Base-by-base conservation (phyloP, 2,329 filamentous ascomycete genomes). In the Pseudogymnoascus pannorum region DNA sequence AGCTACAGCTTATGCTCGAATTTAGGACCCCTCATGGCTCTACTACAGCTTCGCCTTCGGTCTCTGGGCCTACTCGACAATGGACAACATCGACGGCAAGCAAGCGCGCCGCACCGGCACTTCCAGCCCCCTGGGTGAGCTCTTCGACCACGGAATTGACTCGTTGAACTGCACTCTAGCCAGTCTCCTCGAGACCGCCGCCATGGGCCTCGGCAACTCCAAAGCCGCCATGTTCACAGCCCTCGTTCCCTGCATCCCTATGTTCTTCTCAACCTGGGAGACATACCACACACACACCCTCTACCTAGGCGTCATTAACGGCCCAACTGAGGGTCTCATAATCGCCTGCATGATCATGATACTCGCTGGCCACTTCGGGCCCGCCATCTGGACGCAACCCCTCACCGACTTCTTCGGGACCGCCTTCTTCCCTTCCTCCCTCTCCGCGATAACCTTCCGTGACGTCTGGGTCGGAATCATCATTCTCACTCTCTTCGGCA, bases 231-330 rank as follows among this genome's bases (percentile, higher is more conserved):
- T 94, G 62, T 95, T 96, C 73, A 97, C 94, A 1, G 92, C 92
- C 1, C 79, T 99, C 44, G 86, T 93, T 64, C 94, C 94, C 1
- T 95, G 92, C 68, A 78, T 99, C 48, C 91, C 94, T 63, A 99
- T 99, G 94, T 99, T 96, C 80, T 97, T 99, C 77, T 97, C 93
- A 2, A 99, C 94, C 1, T 99, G 94, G 94, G 94, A 99, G 77
- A 99, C 94, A 1, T 99, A 97, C 74, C 94, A 99, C 76, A 97
- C 94, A 4, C 94, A 99, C 74, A 97, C 94, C 0, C 79, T 99
- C 5, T 99, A 96, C 75, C 85, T 99, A 11, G 94, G 94, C 61
- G 91, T 93, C 73, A 89, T 99, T 83, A 99, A 99, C 74, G 94
- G 94, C 0, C 94, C 94, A 1, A 99, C 94, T 33, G 94, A 99